These are phyloP conservation scores for Gonapodya prolifera DNA, from an alignment of 192 early-diverging fungal species.

Conservation along the genomic window DNA sequence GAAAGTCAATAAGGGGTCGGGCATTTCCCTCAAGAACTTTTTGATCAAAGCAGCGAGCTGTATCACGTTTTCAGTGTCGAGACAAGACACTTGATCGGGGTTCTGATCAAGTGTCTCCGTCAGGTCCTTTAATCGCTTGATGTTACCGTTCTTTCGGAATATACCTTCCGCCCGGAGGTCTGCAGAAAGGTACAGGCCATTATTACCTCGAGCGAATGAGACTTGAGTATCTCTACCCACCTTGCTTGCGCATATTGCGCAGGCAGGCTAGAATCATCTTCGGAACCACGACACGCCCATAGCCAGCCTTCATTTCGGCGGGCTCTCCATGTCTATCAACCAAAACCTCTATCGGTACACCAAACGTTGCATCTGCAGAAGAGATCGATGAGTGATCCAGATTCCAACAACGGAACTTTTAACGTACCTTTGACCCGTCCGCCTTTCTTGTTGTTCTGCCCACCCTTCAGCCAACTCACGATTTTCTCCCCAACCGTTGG, in stretches of 20 bases:
- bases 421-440: constrained; percentile 35
- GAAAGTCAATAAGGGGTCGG: constrained; percentile 87
- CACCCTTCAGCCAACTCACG: constrained; percentile 18
- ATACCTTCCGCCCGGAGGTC: constrained; percentile 84
- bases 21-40: constrained; percentile 91
- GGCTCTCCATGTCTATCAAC: constrained; percentile 75
- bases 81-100: constrained; percentile 53
- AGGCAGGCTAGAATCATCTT: constrained; percentile 75
- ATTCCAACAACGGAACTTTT: background rate
- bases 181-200: constrained; percentile 8
- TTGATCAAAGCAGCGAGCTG: constrained; percentile 92
- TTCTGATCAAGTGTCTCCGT: constrained; percentile 77
- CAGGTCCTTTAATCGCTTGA: constrained; percentile 73
- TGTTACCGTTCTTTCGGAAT: constrained; percentile 97
- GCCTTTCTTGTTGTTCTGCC: constrained; percentile 25
- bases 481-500: constrained; percentile 64
- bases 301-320: constrained; percentile 53
- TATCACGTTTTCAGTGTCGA: constrained; percentile 59
- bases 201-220: constrained; percentile 1
- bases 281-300: constrained; percentile 62
- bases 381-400: background rate
- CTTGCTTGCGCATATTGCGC: constrained; percentile 51
- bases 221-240: constrained; percentile 33
- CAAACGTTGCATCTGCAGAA: constrained; percentile 69
- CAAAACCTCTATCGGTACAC: constrained; percentile 71